Evolutionary conservation across 164 flowering plant genomes (phyloP), one percentile per base, ranked within the genome.

Genomic region (Aristolochia fimbriata): DNA sequence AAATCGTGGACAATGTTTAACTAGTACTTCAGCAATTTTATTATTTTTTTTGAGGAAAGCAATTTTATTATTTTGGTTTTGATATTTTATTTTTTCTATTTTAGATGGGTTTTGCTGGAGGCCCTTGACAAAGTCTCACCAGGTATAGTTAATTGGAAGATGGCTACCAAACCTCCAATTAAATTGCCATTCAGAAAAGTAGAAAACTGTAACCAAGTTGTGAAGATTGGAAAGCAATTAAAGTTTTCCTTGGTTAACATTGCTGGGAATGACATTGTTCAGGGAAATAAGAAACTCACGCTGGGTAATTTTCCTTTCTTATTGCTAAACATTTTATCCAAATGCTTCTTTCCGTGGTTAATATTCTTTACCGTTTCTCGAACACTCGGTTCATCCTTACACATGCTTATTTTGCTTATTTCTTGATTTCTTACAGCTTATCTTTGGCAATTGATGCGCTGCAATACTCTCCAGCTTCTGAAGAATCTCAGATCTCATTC

Each of bases 361-460:
- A 21, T 52, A 52, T 21, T 14, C 25, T 22, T 7, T 52, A 21
- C 12, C 10, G 8, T 37, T 37, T 37, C 43, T 37, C 43, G 8
- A 37, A 10, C 4, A 37, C 43, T 37, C 8, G 1, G 30, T 2
- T 20, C 16, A 1, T 17, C 52, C n/a, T 49, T 49, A 0, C 22
- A 20, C 19, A 17, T 17, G 52, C 52, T 49, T 49, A 49, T 20
- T 4, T 49, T 17, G 52, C 52, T 49, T 49, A 49, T 20, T 4
- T 49, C 52, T 15, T 49, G 7, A 6, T 49, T 17, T 8, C 52
- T 37, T 37, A 64, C 89, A 91, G 97, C 97, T 60, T 91, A 66
- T 65, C 63, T 91, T 67, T 91, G 97, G 97, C 97, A 91, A 65
- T 71, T 91, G 76, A 91, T 91, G 97, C 81, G 97, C 62, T 82